Percentiles rank a stretch among this genome's conserved stretches.
Evolutionary conservation across 768 basidiomycete species (phyloP).

Genomic region (Tulasnella sp.): DNA sequence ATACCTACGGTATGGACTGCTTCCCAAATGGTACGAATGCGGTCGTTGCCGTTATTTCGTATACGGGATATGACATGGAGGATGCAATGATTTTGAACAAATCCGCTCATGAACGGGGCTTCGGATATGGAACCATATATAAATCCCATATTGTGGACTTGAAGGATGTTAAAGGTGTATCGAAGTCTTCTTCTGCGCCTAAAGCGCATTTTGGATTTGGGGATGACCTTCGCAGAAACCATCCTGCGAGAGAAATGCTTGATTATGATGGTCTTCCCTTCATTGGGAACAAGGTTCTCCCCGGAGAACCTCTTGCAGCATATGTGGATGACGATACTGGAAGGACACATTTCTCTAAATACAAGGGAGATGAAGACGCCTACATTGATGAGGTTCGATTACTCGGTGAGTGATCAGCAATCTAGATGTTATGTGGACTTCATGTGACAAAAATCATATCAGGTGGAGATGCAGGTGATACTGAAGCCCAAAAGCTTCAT

Average conservation of each 20-base stretch:
- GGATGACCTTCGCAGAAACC: constrained; percentile 45
- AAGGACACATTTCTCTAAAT: constrained; percentile 76
- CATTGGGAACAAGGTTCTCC: constrained; percentile 51
- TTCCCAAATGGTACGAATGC: constrained; percentile 99
- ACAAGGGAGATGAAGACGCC: constrained; percentile 88
- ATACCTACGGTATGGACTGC: constrained; percentile 93
- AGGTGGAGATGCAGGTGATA: constrained; percentile 81
- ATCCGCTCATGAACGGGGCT: constrained; percentile 94
- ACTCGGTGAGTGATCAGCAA: constrained; percentile 40
- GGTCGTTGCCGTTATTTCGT: constrained; percentile 98
- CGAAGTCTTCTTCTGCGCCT: constrained; percentile 41
- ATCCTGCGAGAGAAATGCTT: constrained; percentile 40
- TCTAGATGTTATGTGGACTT: neutral
- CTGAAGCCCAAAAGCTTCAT: constrained; percentile 83
- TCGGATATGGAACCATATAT: constrained; percentile 92
- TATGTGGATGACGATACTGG: constrained; percentile 79
- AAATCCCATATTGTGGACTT: constrained; percentile 88
- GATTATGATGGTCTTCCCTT: constrained; percentile 77
- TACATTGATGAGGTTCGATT: constrained; percentile 87
- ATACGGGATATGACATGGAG: constrained; percentile 99
- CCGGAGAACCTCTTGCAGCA: constrained; percentile 66
- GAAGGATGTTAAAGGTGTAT: constrained; percentile 12
- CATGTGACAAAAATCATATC: neutral
- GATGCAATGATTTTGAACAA: constrained; percentile 99
- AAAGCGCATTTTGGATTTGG: constrained; percentile 78